A percentile compares a stretch with the other conserved stretches of the same genome.
Evolutionary conservation across 129 eudicot genomes (phyloP).

Genomic region (Pseudognaphalium luteoalbum): DNA sequence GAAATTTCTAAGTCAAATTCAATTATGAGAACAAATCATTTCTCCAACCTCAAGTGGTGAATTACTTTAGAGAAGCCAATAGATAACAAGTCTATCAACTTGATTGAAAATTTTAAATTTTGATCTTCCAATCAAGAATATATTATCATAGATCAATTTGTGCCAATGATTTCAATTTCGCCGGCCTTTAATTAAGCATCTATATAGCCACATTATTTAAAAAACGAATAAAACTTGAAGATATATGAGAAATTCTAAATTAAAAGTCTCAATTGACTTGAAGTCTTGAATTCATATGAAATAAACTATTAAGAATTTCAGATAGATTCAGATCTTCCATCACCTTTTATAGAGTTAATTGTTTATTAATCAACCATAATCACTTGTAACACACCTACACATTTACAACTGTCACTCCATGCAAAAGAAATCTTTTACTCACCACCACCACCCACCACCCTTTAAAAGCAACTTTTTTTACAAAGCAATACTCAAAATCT

Average conservation of each 20-base stretch:
- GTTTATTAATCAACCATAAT: too few relatives aligned
- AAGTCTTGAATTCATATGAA: too few relatives aligned
- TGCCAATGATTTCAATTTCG: neutral
- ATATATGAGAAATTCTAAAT: too few relatives aligned
- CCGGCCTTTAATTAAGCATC: neutral
- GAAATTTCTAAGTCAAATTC: neutral
- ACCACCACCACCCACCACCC: slow-evolving; percentile 29
- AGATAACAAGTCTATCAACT: neutral
- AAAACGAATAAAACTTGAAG: too few relatives aligned
- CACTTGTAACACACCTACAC: neutral
- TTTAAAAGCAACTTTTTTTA: slow-evolving; percentile 36
- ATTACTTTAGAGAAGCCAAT: neutral
- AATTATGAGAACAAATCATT: neutral
- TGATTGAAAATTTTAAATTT: too few relatives aligned
- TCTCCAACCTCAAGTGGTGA: neutral
- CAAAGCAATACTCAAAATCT: slow-evolving; percentile 27
- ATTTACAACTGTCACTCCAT: slow-evolving; percentile 41
- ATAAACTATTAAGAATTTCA: too few relatives aligned
- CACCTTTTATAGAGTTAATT: too few relatives aligned
- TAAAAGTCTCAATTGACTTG: too few relatives aligned
- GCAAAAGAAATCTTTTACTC: slow-evolving; percentile 34
- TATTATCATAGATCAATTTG: neutral
- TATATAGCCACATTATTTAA: too few relatives aligned
- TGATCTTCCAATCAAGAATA: too few relatives aligned
- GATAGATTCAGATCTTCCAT: too few relatives aligned